A percentile compares a stretch with the other conserved stretches of the same genome.
These are phyloP conservation scores for Vanilla planifolia DNA, from an alignment of 106 monocot genomes.

Conservation along the genomic window DNA sequence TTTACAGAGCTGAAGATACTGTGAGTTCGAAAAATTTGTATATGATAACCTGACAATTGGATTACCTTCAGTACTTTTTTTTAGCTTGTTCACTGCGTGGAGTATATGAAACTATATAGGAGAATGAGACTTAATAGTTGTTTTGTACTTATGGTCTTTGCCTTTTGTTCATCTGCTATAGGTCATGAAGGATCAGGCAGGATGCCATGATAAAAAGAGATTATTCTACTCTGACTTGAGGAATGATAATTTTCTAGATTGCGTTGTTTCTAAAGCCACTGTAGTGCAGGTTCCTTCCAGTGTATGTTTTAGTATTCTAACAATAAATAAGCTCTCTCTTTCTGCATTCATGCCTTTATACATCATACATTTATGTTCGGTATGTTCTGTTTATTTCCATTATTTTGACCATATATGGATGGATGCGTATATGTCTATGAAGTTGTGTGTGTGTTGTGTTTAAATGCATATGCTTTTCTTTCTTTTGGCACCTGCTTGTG, in stretches of 20 bases:
- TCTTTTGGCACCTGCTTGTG: no score
- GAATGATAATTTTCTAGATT: constrained; percentile 80
- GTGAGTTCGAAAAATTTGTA: constrained; percentile 22
- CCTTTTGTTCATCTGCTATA: constrained; percentile 17
- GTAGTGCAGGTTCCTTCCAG: constrained; percentile 40
- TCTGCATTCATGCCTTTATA: neutral
- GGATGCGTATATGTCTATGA: no score
- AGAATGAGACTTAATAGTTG: constrained; percentile 2
- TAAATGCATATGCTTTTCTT: no score
- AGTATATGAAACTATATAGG: neutral
- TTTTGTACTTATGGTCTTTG: constrained; percentile 3
- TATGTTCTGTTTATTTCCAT: neutral
- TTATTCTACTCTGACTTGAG: constrained; percentile 70
- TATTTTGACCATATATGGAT: no score
- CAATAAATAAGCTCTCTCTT: neutral
- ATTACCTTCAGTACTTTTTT: no score
- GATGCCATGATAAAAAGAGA: constrained; percentile 52
- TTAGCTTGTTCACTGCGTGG: neutral
- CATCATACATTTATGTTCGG: neutral
- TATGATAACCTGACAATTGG: neutral
- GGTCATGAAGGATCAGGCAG: constrained; percentile 70
- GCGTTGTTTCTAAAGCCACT: constrained; percentile 72
- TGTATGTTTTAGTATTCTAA: constrained; percentile 27
- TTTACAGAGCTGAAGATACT: constrained; percentile 74
- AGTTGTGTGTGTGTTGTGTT: no score